Base-by-base conservation (phyloP, 2,329 filamentous ascomycete species). In the Dendrostoma leiphaemia region DNA sequence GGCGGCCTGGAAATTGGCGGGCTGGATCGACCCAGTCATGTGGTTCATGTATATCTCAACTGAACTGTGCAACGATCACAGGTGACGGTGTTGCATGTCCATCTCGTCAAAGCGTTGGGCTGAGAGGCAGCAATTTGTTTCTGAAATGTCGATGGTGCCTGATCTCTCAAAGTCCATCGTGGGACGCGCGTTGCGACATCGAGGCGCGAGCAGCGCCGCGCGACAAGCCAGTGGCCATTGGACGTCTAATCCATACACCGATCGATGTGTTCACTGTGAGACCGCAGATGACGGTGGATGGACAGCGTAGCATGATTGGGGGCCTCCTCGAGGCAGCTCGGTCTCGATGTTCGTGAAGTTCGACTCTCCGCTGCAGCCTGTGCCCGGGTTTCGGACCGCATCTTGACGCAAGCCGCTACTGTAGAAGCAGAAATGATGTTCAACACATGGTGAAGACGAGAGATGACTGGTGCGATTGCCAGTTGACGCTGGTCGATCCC, bases 361-460 rank as follows among this genome's bases (percentile, higher is more conserved):
- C 26, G 24, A 32, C 28, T 13, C 43, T 28, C 23, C 21, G 12
- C 31, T 34, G 45, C 45, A 47, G 13, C 32, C 49, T 12, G 19
- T 56, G 38, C 17, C 38, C 28, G 15, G 41, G 35, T 15, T 38
- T 34, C 31, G 37, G 23, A 37, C 34, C 23, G 29, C 32, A 26
- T 24, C 24, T 53, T 45, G 38, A 41, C 24, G 13, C 19, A 26
- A 23, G 35, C 31, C 29, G 40, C 24, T 31, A 45, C n/a, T 26
- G 40, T 53, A 13, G 44, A 56, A 49, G 24, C 28, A 53, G 49
- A 53, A 56, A 38, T 45, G 49, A 56, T 56, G 19, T 29, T 29
- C 48, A 44, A 34, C 17, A n/a, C 29, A 5, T 34, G 37, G 32
- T 17, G 12, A 31, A 6, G 13, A 23, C 32, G 9, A 3, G 19